Evolutionary conservation across 2,329 filamentous ascomycete genomes (phyloP), one percentile per base, ranked within the genome.

Genomic region (Hirsutella minnesotensis): DNA sequence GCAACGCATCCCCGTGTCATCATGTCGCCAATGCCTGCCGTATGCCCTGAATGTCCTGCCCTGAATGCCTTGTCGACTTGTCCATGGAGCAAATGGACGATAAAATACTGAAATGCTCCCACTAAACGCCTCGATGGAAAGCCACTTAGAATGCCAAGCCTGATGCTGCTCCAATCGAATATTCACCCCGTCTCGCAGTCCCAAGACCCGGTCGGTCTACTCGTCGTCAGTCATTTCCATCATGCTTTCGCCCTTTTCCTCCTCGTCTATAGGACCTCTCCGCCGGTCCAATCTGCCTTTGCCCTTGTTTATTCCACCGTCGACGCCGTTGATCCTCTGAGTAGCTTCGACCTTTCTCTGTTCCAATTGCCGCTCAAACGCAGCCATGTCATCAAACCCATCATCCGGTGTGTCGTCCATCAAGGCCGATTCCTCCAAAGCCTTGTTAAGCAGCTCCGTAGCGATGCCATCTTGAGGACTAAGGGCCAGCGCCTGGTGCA

Each of bases 401-500:
- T 69, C 71, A 27, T 64, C 64, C 4, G 68, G 68, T 8, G 68
- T 62, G 3, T 60, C 64, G 38, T 67, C 67, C 19, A 65, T 49
- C 15, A 65, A 53, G 3, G 73, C 70, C 33, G 79, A 74, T 59
- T 83, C 77, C 22, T 77, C 74, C 2, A 87, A 65, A 3, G 85
- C 83, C 56, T 81, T 82, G 53, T 77, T 80, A 27, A 92, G 66
- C 40, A 92, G 64, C 57, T 92, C 86, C 0, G 83, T 88, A 3
- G 86, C 84, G 49, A 89, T 82, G 5, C 83, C 79, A 55, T 92
- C 86, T 61, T 92, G 86, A 0, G 86, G 83, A 29, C 77, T 75
- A 19, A 90, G 79, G 0, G 85, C 83, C 15, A 92, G 70, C 1
- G 86, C 86, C 60, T 95, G 86, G 52, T 96, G 92, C 21, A 96